Evolutionary conservation across 805 yeast species (phyloP), one percentile per base, ranked within the genome.

Genomic region (Ogataea pini): DNA sequence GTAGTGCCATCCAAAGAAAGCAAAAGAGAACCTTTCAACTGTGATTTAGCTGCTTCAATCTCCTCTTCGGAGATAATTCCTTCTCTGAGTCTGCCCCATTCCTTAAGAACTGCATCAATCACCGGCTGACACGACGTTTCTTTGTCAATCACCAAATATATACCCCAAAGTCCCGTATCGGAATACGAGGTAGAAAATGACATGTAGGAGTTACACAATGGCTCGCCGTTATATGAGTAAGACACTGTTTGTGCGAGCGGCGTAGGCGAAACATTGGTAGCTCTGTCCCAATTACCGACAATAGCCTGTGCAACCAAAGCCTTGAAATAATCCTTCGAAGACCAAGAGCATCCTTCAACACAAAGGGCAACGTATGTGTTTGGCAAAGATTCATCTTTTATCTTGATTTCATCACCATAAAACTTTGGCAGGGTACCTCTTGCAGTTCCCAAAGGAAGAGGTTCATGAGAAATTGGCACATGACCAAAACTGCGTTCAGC

Each of bases 311-410:
- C 95, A 1, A 92, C 96, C 33, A 95, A 77, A 0, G 96, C 97
- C 16, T 95, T 86, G 74, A 90, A 91, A 71, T 91, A 94, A 67
- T 94, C 97, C 9, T 95, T 89, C 2, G 94, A 89, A 31, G 87
- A 85, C 99, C 99, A 94, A 32, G 96, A 85, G 19, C 91, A 97
- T 59, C 99, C 98, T 73, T 94, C 98, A n/a, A 94, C 85, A 10
- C 97, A 94, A 45, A 94, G 72, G 4, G 97, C 99, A 47, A 91
- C 80, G 69, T 94, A 95, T 1, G 97, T 90, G 7, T 82, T 83
- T 27, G 97, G 96, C 61, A 94, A 71, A 1, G 94, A 73, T 54
- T 81, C 81, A 59, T 94, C 97, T 58, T 85, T 84, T 48, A 90
- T 78, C 60, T 90, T 83, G 50, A 86, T 82, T 68, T 94, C 97